Percentiles rank a stretch among this genome's conserved stretches.
These are phyloP conservation scores for Fabrea salina DNA, from an alignment of 169 alveolate species.

Conservation along the genomic window DNA sequence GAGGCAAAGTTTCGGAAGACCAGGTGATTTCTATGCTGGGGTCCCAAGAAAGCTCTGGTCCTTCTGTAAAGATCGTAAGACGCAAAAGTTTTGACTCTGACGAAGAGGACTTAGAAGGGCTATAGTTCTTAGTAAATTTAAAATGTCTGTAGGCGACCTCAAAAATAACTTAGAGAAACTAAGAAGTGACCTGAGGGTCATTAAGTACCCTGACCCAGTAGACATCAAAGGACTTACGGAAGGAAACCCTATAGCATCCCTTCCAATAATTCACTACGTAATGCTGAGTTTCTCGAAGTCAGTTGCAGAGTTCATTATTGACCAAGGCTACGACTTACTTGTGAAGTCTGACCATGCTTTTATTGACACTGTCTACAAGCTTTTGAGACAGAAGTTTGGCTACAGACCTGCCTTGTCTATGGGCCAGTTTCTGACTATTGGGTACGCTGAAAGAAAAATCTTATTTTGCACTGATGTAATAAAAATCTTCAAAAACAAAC, in stretches of 20 bases:
- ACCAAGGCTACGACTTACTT: constrained; percentile 66
- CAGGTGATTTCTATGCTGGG: neutral
- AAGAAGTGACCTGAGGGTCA: constrained; percentile 36
- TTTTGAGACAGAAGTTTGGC: constrained; percentile 50
- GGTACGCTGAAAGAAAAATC: constrained; percentile 66
- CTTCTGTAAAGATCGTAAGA: constrained; percentile 9
- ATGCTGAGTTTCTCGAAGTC: constrained; percentile 49
- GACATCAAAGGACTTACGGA: constrained; percentile 26
- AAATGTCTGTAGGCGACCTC: constrained; percentile 43
- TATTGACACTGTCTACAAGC: constrained; percentile 60
- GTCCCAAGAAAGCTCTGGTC: neutral
- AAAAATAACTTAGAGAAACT: constrained; percentile 40
- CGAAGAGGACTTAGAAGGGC: no score
- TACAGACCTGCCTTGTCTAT: constrained; percentile 59
- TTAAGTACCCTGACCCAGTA: constrained; percentile 36
- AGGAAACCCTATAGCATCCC: constrained; percentile 62
- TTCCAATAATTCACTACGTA: constrained; percentile 67
- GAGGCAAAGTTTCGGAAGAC: constrained; percentile 13
- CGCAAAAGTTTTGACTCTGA: constrained; percentile 7
- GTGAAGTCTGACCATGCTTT: constrained; percentile 67
- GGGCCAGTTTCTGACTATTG: constrained; percentile 60
- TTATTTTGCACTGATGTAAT: constrained; percentile 59
- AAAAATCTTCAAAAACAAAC: constrained; percentile 48
- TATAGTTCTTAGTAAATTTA: no score
- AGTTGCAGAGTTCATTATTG: constrained; percentile 60